Base-by-base conservation (phyloP, 108 stramenopile species). In the Schizochytrium sp. region DNA sequence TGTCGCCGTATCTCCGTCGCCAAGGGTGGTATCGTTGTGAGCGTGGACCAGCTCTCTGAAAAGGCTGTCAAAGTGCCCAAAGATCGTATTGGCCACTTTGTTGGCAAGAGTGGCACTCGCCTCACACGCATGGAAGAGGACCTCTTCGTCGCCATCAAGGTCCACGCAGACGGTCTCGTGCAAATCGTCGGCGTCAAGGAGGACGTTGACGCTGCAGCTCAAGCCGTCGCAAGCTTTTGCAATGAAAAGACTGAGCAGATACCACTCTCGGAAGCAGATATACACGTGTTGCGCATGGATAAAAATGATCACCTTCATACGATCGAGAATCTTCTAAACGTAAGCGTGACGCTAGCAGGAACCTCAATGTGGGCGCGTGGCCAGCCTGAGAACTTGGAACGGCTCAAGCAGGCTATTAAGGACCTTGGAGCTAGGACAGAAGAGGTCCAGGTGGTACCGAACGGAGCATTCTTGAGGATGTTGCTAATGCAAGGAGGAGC, bases 271-370 rank as follows among this genome's bases (percentile, higher is more conserved):
- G 50, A 10, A 17, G 76, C 47, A 56, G 50, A 83, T 10, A 10
- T 83, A 38, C 47, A 83, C 47, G 53, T 83, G 5, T 40, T 83
- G 15, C 49, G 28, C 50, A 83, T 49, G 47, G 53, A 83, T 40
- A 83, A 83, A 42, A 28, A 53, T 40, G 40, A 0, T 13, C 76
- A 83, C 40, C 76, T 83, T 38, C 49, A 83, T 10, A 83, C 47
- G 50, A 83, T 83, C 12, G 76, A 83, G 53, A n/a, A 47, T 83
- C 76, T 83, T 38, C 76, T 83, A 47, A 1, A 83, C 76, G 76
- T 83, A 10, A 55, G 50, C 53, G 28, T 83, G 13, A 17, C 53
- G 8, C 76, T 83, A 1, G 55, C 47, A 10, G 76, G 76, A 5
- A 28, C 28, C 47, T 47, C 28, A 13, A 49, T 83, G 47, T 55